Conservation (phyloP, 129 eudicot genomes). For the Sambucus nigra region DNA sequence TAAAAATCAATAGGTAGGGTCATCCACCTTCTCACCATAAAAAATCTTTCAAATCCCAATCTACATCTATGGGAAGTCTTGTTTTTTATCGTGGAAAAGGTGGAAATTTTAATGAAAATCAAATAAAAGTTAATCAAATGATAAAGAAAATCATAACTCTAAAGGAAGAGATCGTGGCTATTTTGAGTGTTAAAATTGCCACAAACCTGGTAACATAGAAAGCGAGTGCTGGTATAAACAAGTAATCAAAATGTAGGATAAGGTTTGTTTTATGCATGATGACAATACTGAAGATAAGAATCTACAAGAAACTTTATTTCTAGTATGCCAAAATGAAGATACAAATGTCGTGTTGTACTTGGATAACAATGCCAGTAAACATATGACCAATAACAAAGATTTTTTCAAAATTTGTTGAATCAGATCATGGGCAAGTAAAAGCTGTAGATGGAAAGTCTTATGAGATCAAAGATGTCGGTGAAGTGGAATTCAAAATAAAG, state of each 20-base stretch:
- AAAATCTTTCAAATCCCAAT: background rate
- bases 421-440: background rate
- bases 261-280: background rate
- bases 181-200: background rate
- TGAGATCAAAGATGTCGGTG: background rate
- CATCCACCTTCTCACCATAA: background rate
- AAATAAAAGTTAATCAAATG: background rate
- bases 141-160: background rate
- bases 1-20: background rate
- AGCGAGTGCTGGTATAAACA: background rate
- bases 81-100: background rate
- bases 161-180: background rate
- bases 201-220: background rate
- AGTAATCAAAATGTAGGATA: background rate
- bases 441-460: too few relatives aligned
- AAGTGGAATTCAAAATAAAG: background rate
- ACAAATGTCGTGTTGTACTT: background rate
- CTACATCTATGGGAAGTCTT: background rate
- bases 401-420: background rate
- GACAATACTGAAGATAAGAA: background rate
- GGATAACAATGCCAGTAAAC: background rate
- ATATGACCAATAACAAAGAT: conserved; percentile 5
- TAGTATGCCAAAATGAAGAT: background rate
- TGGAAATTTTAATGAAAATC: background rate
- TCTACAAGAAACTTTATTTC: background rate